Evolutionary conservation across 768 basidiomycete species (phyloP).

Genomic region (Cystofilobasidium ferigula): DNA sequence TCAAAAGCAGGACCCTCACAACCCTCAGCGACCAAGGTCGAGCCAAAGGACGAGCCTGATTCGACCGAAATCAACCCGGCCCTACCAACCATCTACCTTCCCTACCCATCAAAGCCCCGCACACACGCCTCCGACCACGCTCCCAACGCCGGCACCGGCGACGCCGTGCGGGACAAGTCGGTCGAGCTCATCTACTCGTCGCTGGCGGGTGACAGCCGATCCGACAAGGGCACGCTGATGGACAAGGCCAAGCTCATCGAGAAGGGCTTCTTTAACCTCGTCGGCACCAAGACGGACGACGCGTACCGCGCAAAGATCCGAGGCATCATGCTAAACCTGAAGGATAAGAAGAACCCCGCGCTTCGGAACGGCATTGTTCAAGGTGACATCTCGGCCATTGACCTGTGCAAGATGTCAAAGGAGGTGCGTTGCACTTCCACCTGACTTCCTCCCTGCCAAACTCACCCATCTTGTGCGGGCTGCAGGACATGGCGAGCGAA

Average conservation of each 20-base stretch:
- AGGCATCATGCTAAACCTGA: constrained; percentile 80
- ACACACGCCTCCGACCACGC: constrained; percentile 60
- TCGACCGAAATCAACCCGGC: not conserved
- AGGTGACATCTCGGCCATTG: constrained; percentile 60
- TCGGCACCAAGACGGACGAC: constrained; percentile 19
- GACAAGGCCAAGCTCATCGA: constrained; percentile 21
- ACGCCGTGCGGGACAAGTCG: constrained; percentile 74
- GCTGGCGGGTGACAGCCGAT: constrained; percentile 43
- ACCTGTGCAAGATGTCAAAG: constrained; percentile 68
- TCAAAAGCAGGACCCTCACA: constrained; percentile 24
- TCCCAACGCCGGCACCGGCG: constrained; percentile 44
- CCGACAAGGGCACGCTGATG: not conserved
- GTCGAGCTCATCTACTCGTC: constrained; percentile 84
- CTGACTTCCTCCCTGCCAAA: not conserved
- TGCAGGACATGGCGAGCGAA: constrained; percentile 89
- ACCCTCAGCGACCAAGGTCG: constrained; percentile 28
- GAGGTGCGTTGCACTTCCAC: constrained; percentile 49
- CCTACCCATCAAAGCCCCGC: constrained; percentile 38
- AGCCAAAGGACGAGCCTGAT: not conserved
- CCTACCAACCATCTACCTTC: constrained; percentile 17
- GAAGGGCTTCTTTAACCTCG: constrained; percentile 16
- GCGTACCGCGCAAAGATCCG: constrained; percentile 49
- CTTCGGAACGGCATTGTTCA: constrained; percentile 74
- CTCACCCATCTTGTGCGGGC: not conserved
- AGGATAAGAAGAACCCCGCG: constrained; percentile 84